Conservation (phyloP, 495 filamentous ascomycete species). For the Aspergillus indologenus region DNA sequence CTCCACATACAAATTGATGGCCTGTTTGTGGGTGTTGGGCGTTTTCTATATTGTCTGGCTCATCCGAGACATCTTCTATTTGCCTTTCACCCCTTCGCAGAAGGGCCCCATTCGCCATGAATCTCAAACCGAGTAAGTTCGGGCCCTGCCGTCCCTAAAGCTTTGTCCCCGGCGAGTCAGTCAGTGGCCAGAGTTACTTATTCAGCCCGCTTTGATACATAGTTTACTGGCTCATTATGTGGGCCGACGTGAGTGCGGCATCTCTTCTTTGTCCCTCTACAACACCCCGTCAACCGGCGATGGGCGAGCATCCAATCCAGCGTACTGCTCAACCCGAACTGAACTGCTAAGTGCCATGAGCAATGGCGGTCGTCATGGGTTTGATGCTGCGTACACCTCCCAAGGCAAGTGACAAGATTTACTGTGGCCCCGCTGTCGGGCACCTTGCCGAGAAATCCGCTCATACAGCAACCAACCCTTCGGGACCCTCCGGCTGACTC, state of each 20-base stretch:
- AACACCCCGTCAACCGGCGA: constrained; percentile 25
- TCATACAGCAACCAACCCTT: neutral
- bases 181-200: constrained; percentile 19
- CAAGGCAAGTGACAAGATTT: constrained; percentile 26
- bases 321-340: constrained; percentile 37
- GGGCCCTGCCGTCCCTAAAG: constrained; percentile 6
- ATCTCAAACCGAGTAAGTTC: constrained; percentile 23
- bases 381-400: constrained; percentile 42
- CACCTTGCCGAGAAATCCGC: neutral
- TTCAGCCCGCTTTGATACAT: constrained; percentile 11
- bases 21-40: constrained; percentile 45
- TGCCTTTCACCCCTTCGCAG: constrained; percentile 32
- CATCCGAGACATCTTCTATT: constrained; percentile 45
- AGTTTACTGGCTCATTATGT: constrained; percentile 45
- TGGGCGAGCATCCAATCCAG: constrained; percentile 11
- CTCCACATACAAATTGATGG: constrained; percentile 49
- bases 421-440: neutral
- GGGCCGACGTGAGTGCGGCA: constrained; percentile 44
- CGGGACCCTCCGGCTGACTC: constrained; percentile 10
- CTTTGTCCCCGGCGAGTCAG: constrained; percentile 3
- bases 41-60: constrained; percentile 49
- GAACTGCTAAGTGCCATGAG: constrained; percentile 44
- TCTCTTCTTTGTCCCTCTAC: constrained; percentile 43
- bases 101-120: constrained; percentile 11
- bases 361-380: constrained; percentile 45